phyloP scores from a whole-genome alignment of 129 eudicot genomes.

The Flaveria sonorensis region DNA sequence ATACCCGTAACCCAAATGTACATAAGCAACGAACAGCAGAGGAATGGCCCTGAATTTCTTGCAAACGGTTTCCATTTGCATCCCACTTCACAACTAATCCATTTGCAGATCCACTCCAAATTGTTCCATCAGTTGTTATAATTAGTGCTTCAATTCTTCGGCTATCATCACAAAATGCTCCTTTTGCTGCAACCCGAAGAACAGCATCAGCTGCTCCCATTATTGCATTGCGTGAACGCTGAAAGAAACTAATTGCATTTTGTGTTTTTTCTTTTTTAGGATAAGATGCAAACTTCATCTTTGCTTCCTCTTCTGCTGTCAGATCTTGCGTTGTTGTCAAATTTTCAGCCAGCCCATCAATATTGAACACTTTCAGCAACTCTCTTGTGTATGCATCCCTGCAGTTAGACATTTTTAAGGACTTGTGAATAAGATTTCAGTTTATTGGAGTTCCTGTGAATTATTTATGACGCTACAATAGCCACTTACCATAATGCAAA shows the following conservation, averaged over 20 bases:
- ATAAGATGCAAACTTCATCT: constrained; percentile 55
- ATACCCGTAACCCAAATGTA: constrained; percentile 72
- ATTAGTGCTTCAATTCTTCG: constrained; percentile 72
- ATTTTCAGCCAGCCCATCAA: constrained; percentile 85
- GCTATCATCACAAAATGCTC: constrained; percentile 72
- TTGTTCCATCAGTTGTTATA: constrained; percentile 58
- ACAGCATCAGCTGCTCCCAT: constrained; percentile 99
- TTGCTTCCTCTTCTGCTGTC: constrained; percentile 69
- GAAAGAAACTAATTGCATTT: constrained; percentile 69
- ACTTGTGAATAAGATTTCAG: constrained; percentile 9
- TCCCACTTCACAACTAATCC: constrained; percentile 89
- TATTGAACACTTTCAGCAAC: constrained; percentile 76
- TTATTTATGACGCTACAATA: constrained; percentile 1
- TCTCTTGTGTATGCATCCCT: constrained; percentile 95
- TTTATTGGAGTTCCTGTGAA: neutral
- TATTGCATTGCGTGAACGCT: constrained; percentile 95
- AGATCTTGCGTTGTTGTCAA: constrained; percentile 59
- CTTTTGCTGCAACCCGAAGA: constrained; percentile 85
- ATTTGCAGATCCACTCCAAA: constrained; percentile 89
- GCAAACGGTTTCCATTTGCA: constrained; percentile 81
- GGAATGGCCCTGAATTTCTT: constrained; percentile 60
- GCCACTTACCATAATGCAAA: constrained; percentile 79
- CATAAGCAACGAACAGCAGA: constrained; percentile 57
- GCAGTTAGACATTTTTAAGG: constrained; percentile 28
- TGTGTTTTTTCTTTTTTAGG: constrained; percentile 70